Base-by-base conservation (phyloP, 1,284 basidiomycete species). In the Melampsora americana region DNA sequence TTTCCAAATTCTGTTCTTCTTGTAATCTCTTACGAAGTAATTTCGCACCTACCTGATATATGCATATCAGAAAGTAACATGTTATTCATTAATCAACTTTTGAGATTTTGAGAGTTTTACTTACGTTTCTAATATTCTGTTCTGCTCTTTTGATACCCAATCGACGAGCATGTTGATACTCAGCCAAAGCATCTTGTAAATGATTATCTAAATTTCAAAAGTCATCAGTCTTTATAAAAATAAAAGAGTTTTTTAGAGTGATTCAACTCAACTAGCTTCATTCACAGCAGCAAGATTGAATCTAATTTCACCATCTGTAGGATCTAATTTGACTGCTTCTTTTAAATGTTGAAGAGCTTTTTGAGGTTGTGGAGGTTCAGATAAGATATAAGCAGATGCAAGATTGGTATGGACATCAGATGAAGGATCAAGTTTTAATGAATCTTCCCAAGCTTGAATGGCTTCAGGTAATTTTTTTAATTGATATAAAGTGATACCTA, bases 401-500 rank as follows among this genome's bases (percentile, higher is more conserved):
- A 75, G 44, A 61, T 75, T 75, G 66, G 72, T 75, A 61, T 75
- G 72, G 7, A 75, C 65, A 53, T 75, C 72, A 18, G 72, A 64
- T 20, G 72, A 67, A 9, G 66, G 26, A 35, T 28, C 18, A 35
- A 66, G 62, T 3, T 30, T 50, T 48, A 75, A 44, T n/a, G 72
- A 59, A 23, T 48, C 18, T 44, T 67, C 23, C 72, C 72, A 75
- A 20, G 53, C 50, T 46, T 67, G 18, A 26, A 75, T 75, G 4
- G 72, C 72, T 46, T 75, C 72, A 20, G 65, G 66, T 60, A 68
- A 60, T 12, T 39, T 28, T n/a, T 68, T 75, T 56, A 68, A 42
- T 48, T 67, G 66, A 48, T 67, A 75, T 46, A 75, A 56, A 18
- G 44, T 65, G 32, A 75, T 75, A 6, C 72, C 72, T 12, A 75